Percentiles rank a stretch among this genome's conserved stretches.
Conservation (phyloP, 352 stramenopile genomes). For the Thalassiosira allenii region DNA sequence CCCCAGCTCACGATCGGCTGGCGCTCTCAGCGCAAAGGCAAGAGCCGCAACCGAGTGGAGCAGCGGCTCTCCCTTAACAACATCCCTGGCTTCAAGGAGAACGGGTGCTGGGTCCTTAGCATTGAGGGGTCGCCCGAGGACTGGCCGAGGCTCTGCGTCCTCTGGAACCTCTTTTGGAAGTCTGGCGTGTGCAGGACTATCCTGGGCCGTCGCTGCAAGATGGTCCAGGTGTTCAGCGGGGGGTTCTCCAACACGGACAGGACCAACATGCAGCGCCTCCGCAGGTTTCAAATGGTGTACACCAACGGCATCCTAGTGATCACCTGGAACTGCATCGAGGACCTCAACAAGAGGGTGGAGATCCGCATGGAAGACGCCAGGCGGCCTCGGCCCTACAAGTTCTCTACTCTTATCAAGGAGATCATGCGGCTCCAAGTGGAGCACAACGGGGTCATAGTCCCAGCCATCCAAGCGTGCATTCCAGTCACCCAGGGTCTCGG, state of each 20-base stretch:
- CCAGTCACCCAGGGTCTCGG: not conserved
- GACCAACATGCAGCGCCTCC: not conserved
- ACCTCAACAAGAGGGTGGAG: not conserved
- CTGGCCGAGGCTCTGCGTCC: not conserved
- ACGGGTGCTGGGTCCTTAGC: not conserved
- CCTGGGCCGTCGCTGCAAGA: not conserved
- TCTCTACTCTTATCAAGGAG: not conserved
- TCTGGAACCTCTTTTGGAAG: not conserved
- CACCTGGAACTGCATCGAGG: not conserved
- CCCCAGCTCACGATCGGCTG: not conserved
- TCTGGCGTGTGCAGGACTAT: not conserved
- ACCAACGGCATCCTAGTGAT: not conserved
- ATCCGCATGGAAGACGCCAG: not conserved
- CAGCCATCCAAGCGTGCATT: not conserved
- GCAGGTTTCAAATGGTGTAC: not conserved
- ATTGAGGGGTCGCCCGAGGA: not conserved
- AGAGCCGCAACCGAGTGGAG: not conserved
- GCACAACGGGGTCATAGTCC: not conserved
- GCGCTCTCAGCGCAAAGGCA: not conserved
- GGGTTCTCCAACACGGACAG: not conserved
- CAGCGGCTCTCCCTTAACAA: not conserved
- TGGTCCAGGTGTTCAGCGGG: not conserved
- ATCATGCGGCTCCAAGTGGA: not conserved
- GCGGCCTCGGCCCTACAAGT: not conserved
- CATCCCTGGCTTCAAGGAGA: not conserved